These are phyloP conservation scores for Centrapalus pauciflorus DNA, from an alignment of 129 eudicot genomes.

Conservation along the genomic window DNA sequence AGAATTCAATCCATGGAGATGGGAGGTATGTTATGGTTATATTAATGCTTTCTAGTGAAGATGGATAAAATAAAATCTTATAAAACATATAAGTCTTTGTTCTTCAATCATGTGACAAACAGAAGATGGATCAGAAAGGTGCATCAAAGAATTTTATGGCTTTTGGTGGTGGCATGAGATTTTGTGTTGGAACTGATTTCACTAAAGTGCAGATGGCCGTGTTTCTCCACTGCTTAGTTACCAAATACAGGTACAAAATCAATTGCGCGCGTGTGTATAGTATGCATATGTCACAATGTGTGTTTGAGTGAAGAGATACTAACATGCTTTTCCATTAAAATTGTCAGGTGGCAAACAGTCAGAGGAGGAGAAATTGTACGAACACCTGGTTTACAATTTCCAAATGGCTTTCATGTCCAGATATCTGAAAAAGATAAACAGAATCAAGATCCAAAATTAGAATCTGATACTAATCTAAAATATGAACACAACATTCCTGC, in stretches of 20 bases:
- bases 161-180: slow-evolving; percentile 98
- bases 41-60: not conserved
- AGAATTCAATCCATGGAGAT: slow-evolving; percentile 83
- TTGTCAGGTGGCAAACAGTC: slow-evolving; percentile 54
- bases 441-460: slow-evolving; percentile 20
- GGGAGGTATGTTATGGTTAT: slow-evolving; percentile 58
- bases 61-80: not conserved
- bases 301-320: slow-evolving; percentile 3
- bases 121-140: slow-evolving; percentile 70
- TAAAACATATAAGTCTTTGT: not conserved
- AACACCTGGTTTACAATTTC: slow-evolving; percentile 91
- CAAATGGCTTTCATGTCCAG: slow-evolving; percentile 63
- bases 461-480: slow-evolving; percentile 6
- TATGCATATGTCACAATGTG: not conserved
- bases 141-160: slow-evolving; percentile 92
- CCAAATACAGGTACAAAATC: slow-evolving; percentile 74
- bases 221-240: slow-evolving; percentile 78
- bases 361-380: slow-evolving; percentile 84
- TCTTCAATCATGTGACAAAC: slow-evolving; percentile 18
- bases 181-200: slow-evolving; percentile 94
- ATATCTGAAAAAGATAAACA: slow-evolving; percentile 37
- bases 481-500: slow-evolving; percentile 6
- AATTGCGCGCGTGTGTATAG: not conserved
- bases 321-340: slow-evolving; percentile 5
- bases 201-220: slow-evolving; percentile 89